A percentile compares a stretch with the other conserved stretches of the same genome.
Evolutionary conservation across 2,329 filamentous ascomycete genomes (phyloP).

Genomic region (Arachnomyces sp.): DNA sequence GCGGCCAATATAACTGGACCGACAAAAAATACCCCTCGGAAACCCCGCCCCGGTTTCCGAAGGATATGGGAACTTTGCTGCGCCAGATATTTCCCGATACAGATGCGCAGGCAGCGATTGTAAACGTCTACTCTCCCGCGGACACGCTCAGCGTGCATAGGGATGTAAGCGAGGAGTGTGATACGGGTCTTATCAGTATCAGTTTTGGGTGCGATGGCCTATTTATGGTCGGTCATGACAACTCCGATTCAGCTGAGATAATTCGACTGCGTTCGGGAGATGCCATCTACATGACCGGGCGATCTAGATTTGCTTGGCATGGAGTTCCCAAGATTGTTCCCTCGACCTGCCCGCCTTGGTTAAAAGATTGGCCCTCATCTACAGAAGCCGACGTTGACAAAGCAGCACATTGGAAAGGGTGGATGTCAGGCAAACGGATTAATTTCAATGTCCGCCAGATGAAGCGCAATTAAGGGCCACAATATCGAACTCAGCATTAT

Average conservation of each 20-base stretch:
- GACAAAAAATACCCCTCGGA: conserved; percentile 68
- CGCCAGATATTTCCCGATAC: conserved; percentile 67
- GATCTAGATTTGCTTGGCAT: conserved; percentile 86
- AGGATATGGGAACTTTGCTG: conserved; percentile 62
- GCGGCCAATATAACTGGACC: conserved; percentile 96
- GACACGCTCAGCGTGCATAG: conserved; percentile 90
- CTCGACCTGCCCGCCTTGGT: conserved; percentile 66
- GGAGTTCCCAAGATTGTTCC: conserved; percentile 81
- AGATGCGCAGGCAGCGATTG: conserved; percentile 77
- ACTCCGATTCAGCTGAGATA: conserved; percentile 33
- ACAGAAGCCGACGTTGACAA: conserved; percentile 29
- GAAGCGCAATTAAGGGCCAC: conserved; percentile 41
- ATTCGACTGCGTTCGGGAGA: conserved; percentile 75
- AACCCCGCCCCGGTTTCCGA: conserved; percentile 64
- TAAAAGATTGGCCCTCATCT: conserved; percentile 65
- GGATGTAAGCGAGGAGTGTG: conserved; percentile 80
- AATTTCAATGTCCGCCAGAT: conserved; percentile 93
- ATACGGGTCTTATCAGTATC: conserved; percentile 72
- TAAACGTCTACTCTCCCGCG: conserved; percentile 85
- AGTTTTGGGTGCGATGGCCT: conserved; percentile 85
- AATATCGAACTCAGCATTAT: background rate
- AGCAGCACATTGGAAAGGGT: conserved; percentile 68
- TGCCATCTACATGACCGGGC: conserved; percentile 78
- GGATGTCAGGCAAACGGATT: conserved; percentile 81
- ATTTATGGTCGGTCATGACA: conserved; percentile 71